Evolutionary conservation across 768 basidiomycete species (phyloP), one percentile per base, ranked within the genome.

Genomic region (Boletus vinaceobasis): DNA sequence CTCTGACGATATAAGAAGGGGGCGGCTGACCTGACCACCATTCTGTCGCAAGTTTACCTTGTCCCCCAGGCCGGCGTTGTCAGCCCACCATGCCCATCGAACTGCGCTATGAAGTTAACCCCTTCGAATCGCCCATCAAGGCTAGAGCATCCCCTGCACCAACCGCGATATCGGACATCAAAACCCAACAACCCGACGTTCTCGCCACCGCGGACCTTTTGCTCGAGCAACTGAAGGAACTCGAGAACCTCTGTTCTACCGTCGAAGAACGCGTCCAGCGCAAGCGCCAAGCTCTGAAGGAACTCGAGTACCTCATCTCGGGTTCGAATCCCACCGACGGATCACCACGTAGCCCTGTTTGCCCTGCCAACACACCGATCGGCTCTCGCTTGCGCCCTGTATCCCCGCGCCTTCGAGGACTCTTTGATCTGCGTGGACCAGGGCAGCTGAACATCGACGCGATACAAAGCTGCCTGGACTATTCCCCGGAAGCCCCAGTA

Each of bases 121-220:
- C 66, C 5, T 69, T 68, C 44, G 33, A 50, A 50, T 65, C 66
- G 1, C 66, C 66, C 48, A 38, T 52, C 59, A 66, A 55, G 40
- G 1, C 40, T 7, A 38, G 8, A 7, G 1, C 29, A 23, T 26
- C 9, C n/a, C 44, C 38, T 17, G 21, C 50, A 26, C 45, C 55
- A 37, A 21, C 29, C 11, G 26, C 36, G 23, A 29, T 1, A 32
- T 4, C 42, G 7, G n/a, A 32, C 27, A 49, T 10, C 19, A 26
- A n/a, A 43, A 27, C 54, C 9, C 59, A 43, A 47, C 55, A 61
- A 21, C 43, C 55, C 38, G 55, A 70, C 43, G 37, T 68, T n/a
- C 70, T 70, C 50, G 57, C 57, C 29, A 72, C 68, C 15, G 66
- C 70, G 3, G 69, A 60, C 48, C 67, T 66, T 23, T 56, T 70